These are phyloP conservation scores for Starmerella apicola DNA, from an alignment of 805 yeast species.

Conservation along the genomic window DNA sequence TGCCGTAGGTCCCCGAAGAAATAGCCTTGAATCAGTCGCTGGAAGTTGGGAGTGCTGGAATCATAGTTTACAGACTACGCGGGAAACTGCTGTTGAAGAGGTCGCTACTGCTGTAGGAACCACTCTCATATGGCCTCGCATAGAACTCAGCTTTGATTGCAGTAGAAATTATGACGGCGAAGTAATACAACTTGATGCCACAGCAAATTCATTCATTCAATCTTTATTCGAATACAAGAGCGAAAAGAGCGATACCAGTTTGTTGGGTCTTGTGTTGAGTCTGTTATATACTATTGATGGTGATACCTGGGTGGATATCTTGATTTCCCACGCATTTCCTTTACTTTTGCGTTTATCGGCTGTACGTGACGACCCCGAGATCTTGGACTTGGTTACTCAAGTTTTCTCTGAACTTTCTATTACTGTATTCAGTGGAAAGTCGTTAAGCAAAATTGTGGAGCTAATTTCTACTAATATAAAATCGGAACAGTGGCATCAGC, in stretches of 20 bases:
- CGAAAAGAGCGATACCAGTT: conserved; percentile 8
- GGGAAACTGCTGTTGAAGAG: conserved; percentile 12
- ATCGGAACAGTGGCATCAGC: conserved; percentile 46
- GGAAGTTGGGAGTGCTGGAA: conserved; percentile 11
- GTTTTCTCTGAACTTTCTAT: conserved; percentile 38
- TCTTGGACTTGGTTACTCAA: conserved; percentile 33
- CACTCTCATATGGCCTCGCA: neutral
- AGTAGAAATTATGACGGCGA: neutral
- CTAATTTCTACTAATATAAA: conserved; percentile 4
- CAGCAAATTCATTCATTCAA: neutral
- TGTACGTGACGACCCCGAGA: conserved; percentile 68
- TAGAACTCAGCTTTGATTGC: neutral
- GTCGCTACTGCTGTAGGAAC: conserved; percentile 3
- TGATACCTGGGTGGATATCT: conserved; percentile 39
- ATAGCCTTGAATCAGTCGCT: neutral
- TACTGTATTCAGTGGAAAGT: conserved; percentile 33
- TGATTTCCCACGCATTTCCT: conserved; percentile 48
- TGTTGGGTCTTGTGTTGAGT: conserved; percentile 25
- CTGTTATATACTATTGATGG: conserved; percentile 44
- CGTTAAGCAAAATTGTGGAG: conserved; percentile 33
- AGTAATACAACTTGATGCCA: neutral
- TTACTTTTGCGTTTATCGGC: conserved; percentile 50
- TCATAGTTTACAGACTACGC: conserved; percentile 12
- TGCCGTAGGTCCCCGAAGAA: conserved; percentile 4
- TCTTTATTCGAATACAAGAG: conserved; percentile 3